A percentile compares a stretch with the other conserved stretches of the same genome.
phyloP scores from a whole-genome alignment of 2,329 filamentous ascomycete species.

The Sarocladium strictum region DNA sequence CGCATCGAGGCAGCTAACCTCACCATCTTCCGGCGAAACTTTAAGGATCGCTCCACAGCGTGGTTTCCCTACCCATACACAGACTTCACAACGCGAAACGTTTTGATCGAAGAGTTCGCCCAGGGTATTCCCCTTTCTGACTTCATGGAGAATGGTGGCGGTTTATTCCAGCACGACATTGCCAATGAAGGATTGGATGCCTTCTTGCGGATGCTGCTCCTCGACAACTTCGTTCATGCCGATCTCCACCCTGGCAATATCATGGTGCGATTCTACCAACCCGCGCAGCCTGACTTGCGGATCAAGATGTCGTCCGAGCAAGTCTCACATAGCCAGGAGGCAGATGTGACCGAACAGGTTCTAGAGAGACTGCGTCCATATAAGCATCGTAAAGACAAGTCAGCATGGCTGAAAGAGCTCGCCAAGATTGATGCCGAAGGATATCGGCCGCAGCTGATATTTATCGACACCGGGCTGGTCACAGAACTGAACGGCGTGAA shows the following conservation, averaged over 20 bases:
- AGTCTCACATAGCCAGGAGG: slow-evolving; percentile 40
- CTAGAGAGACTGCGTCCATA: slow-evolving; percentile 73
- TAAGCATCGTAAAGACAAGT: slow-evolving; percentile 52
- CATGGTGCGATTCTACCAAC: slow-evolving; percentile 97
- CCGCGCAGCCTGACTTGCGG: slow-evolving; percentile 61
- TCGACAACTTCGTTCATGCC: slow-evolving; percentile 97
- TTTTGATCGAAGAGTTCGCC: slow-evolving; percentile 92
- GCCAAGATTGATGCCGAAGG: slow-evolving; percentile 76
- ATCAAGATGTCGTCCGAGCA: slow-evolving; percentile 22
- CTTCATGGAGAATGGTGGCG: slow-evolving; percentile 87
- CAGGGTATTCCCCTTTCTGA: slow-evolving; percentile 87
- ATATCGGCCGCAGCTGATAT: slow-evolving; percentile 88
- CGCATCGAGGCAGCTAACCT: slow-evolving; percentile 92
- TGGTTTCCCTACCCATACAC: slow-evolving; percentile 95
- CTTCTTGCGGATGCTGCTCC: slow-evolving; percentile 90
- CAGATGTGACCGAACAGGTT: slow-evolving; percentile 83
- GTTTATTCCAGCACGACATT: slow-evolving; percentile 89
- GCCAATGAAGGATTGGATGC: slow-evolving; percentile 92
- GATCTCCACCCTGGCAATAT: slow-evolving; percentile 97
- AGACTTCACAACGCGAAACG: slow-evolving; percentile 85
- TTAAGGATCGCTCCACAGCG: slow-evolving; percentile 82
- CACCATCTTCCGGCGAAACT: slow-evolving; percentile 81
- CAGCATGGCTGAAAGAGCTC: slow-evolving; percentile 70
- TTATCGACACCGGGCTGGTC: slow-evolving; percentile 94
- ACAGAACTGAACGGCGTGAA: slow-evolving; percentile 88